A percentile compares a stretch with the other conserved stretches of the same genome.
Conservation (phyloP, 2,329 filamentous ascomycete genomes). For the Xylaria sp. region DNA sequence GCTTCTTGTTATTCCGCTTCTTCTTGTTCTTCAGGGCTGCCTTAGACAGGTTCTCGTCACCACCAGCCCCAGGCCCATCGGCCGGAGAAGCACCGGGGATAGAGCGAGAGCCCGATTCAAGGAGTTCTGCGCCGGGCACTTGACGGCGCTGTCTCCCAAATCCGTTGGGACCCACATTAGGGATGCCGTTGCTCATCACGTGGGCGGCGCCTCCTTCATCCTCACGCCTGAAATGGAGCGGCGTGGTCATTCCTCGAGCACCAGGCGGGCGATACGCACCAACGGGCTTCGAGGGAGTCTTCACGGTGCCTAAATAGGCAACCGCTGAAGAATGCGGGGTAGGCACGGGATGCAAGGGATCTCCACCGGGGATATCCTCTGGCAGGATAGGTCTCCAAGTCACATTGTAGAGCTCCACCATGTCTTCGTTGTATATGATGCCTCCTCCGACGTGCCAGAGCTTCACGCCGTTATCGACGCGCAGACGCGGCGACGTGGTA, state of each 20-base stretch:
- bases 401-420: conserved; percentile 91
- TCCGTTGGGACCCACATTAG: conserved; percentile 73
- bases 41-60: conserved; percentile 78
- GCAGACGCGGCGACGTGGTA: conserved; percentile 92
- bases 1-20: conserved; percentile 90
- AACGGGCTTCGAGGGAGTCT: conserved; percentile 95
- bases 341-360: conserved; percentile 76
- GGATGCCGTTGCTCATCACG: conserved; percentile 74
- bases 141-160: conserved; percentile 76
- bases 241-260: conserved; percentile 84
- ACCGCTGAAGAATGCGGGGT: conserved; percentile 80
- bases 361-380: conserved; percentile 60
- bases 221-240: conserved; percentile 94
- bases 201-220: conserved; percentile 94
- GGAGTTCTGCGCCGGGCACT: conserved; percentile 82
- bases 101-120: conserved; percentile 57
- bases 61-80: conserved; percentile 61
- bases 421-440: conserved; percentile 94
- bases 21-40: conserved; percentile 96
- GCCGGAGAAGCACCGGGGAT: conserved; percentile 71
- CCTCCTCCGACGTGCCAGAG: conserved; percentile 89
- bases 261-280: conserved; percentile 95
- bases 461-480: conserved; percentile 95
- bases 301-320: conserved; percentile 80
- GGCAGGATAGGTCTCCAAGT: conserved; percentile 78